Evolutionary conservation across 257 asterid species (phyloP).

Genomic region (Voacanga thouarsii): DNA sequence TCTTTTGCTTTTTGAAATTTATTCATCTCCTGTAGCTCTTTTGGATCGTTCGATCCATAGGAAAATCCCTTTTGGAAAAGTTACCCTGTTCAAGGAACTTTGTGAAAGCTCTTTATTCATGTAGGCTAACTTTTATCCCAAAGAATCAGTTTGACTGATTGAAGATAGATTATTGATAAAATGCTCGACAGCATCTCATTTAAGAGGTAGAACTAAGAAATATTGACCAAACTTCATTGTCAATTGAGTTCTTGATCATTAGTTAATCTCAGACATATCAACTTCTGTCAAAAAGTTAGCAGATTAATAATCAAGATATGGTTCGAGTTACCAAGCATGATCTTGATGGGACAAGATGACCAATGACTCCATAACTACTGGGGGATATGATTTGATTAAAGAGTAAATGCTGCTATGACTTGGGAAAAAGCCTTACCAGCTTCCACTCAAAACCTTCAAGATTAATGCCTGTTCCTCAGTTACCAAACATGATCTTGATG

Average conservation of each 20-base stretch:
- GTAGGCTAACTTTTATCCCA: neutral
- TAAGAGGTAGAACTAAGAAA: too few species aligned
- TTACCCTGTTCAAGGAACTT: neutral
- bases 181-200: neutral
- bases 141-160: neutral
- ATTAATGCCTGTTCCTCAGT: too few species aligned
- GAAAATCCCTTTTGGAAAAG: neutral
- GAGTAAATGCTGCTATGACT: neutral
- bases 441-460: too few species aligned
- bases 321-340: too few species aligned
- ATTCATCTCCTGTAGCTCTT: neutral
- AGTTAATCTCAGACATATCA: too few species aligned
- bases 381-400: neutral
- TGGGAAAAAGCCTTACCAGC: neutral
- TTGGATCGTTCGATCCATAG: neutral
- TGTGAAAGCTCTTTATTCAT: neutral
- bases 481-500: too few species aligned
- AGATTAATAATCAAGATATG: neutral
- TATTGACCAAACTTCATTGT: neutral
- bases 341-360: neutral
- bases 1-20: neutral
- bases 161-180: too few species aligned
- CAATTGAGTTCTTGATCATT: neutral
- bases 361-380: neutral
- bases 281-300: neutral